These are phyloP conservation scores for Ustilago crameri DNA, from an alignment of 1,284 basidiomycete genomes.

Conservation along the genomic window DNA sequence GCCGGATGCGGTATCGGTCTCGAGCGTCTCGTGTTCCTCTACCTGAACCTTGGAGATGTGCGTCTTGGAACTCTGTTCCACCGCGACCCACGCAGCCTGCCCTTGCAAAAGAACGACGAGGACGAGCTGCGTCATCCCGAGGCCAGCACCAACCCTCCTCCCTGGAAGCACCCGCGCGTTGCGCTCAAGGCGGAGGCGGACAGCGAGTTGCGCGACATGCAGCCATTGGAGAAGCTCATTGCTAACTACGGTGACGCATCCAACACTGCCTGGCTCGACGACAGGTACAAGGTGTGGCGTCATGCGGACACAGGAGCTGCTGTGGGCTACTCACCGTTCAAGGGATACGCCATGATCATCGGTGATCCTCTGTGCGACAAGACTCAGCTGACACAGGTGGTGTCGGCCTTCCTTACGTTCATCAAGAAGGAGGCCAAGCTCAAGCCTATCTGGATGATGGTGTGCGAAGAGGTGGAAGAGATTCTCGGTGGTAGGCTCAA, in stretches of 20 bases:
- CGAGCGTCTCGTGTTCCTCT: conserved; percentile 66
- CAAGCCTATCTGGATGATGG: conserved; percentile 73
- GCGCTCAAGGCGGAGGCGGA: conserved; percentile 32
- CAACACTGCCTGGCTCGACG: conserved; percentile 74
- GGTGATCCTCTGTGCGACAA: conserved; percentile 73
- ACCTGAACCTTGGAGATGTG: conserved; percentile 66
- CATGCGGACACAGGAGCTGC: conserved; percentile 71
- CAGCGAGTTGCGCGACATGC: conserved; percentile 54
- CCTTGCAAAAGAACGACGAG: conserved; percentile 34
- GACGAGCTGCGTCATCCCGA: conserved; percentile 61
- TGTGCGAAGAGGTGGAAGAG: conserved; percentile 71
- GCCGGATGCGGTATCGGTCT: conserved; percentile 67
- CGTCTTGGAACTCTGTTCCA: conserved; percentile 65
- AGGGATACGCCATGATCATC: conserved; percentile 71
- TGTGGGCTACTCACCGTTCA: conserved; percentile 70
- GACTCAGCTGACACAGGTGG: conserved; percentile 70
- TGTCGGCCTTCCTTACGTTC: conserved; percentile 70
- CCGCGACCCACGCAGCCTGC: conserved; percentile 64
- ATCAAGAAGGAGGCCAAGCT: conserved; percentile 69
- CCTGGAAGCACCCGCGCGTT: conserved; percentile 47
- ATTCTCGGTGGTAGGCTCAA: conserved; percentile 71
- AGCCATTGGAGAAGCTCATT: conserved; percentile 70
- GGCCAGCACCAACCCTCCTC: conserved; percentile 61
- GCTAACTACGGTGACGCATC: conserved; percentile 74
- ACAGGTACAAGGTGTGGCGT: conserved; percentile 73